Base-by-base conservation (phyloP, 2,329 filamentous ascomycete genomes). In the Colletotrichum eremochloae region DNA sequence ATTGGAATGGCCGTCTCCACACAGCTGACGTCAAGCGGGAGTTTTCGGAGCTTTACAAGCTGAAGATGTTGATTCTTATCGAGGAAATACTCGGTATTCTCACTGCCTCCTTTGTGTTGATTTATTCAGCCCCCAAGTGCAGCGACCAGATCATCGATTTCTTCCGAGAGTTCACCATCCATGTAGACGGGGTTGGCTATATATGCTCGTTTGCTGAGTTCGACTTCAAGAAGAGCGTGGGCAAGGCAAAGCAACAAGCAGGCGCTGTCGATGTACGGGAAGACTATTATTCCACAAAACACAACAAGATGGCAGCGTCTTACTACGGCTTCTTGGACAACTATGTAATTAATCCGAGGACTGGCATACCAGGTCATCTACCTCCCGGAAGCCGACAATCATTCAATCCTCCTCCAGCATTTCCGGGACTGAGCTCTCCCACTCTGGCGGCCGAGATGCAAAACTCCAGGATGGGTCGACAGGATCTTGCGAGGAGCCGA, bases 181-280 rank as follows among this genome's bases (percentile, higher is more conserved):
- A 99, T 76, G 96, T 99, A 20, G 96, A 99, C 78, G 96, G 96
- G 0, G 88, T 99, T 46, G 96, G 96, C 31, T 96, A 98, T 75
- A 94, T 98, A 14, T 99, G 96, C 82, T 98, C 96, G 1, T 98
- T 98, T 83, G 96, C 96, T 3, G 94, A 97, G 46, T 99, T 99
- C 78, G 94, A 98, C 75, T 98, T 98, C 84, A 95, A 97, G 81
- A 96, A 95, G 80, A 93, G 92, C 33, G 86, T 92, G 31, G 84
- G 83, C 18, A 83, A 84, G 36, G 80, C 80, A 5, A 83, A 81
- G 63, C 81, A 81, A 20, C 79, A 80, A 48, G 82, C 81, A 14
- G 82, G 71, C 72, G 80, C 76, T 66, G 80, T 77, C 74, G 93
- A 95, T 79, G 88, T 95, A 12, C 91, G 96, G 14, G 94, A 96